A percentile compares a stretch with the other conserved stretches of the same genome.
Conservation (phyloP, 495 filamentous ascomycete genomes). For the Podospora pseudoanserina region DNA sequence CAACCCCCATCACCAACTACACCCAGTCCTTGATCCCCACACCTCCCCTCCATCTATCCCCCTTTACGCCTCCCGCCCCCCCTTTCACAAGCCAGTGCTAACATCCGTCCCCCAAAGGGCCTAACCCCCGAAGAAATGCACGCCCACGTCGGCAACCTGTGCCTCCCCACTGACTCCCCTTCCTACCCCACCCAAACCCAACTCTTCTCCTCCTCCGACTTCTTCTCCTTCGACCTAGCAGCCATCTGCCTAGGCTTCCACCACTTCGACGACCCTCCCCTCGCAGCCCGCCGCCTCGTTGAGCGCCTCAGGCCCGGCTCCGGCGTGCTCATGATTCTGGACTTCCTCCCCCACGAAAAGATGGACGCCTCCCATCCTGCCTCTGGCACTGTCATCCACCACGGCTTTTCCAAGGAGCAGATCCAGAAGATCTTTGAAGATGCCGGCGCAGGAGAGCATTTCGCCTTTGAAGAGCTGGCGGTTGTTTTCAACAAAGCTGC, state of each 20-base stretch:
- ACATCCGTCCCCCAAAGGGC: conserved; percentile 30
- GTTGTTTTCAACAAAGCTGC: conserved; percentile 22
- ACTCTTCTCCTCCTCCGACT: conserved; percentile 44
- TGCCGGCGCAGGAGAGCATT: conserved; percentile 47
- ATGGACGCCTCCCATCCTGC: conserved; percentile 19
- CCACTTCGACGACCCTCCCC: conserved; percentile 62
- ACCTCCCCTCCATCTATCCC: background rate
- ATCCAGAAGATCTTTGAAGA: conserved; percentile 51
- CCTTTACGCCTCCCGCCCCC: background rate
- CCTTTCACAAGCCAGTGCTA: background rate
- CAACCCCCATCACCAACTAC: background rate
- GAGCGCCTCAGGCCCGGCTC: conserved; percentile 54
- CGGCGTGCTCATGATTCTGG: conserved; percentile 62
- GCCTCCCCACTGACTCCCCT: conserved; percentile 26
- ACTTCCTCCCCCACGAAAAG: conserved; percentile 53
- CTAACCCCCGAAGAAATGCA: conserved; percentile 48
- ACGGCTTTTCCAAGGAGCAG: conserved; percentile 54
- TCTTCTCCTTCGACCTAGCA: conserved; percentile 59
- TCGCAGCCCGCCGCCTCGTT: conserved; percentile 53
- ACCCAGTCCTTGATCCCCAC: background rate
- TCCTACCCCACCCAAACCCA: conserved; percentile 33
- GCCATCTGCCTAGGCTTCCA: conserved; percentile 66
- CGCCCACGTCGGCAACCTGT: conserved; percentile 59
- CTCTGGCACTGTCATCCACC: conserved; percentile 47
- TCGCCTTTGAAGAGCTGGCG: conserved; percentile 40